phyloP scores from a whole-genome alignment of 176 grass and related monocot species.

The Alopecurus myosuroides region DNA sequence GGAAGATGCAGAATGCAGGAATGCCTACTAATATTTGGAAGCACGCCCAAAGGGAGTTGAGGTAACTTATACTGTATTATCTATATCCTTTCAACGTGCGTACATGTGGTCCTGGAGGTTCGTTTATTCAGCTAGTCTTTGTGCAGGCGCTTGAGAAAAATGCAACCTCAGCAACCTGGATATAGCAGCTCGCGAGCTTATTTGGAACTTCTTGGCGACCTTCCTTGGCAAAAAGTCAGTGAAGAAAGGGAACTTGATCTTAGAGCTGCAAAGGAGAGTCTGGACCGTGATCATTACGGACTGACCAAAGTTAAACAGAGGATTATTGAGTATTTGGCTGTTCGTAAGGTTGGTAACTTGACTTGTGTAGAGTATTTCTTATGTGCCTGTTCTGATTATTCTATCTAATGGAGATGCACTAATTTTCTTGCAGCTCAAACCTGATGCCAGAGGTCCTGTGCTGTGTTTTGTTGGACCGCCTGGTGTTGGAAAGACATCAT shows the following conservation, averaged over 20 bases:
- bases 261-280: constrained; percentile 85
- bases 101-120: neutral
- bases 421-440: constrained; percentile 77
- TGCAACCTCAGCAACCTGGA: constrained; percentile 99
- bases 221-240: constrained; percentile 97
- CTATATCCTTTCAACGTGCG: neutral
- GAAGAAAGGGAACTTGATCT: constrained; percentile 92
- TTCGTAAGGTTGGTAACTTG: constrained; percentile 76
- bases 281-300: constrained; percentile 89
- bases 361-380: constrained; percentile 10
- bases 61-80: constrained; percentile 51
- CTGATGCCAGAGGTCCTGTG: constrained; percentile 91
- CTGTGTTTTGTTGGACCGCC: constrained; percentile 98
- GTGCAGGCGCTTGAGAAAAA: constrained; percentile 72
- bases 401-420: constrained; percentile 12
- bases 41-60: constrained; percentile 92
- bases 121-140: constrained; percentile 21
- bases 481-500: constrained; percentile 98
- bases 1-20: constrained; percentile 97
- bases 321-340: constrained; percentile 97
- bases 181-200: constrained; percentile 95
- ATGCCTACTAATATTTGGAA: constrained; percentile 99
- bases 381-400: neutral
- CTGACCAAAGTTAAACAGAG: constrained; percentile 90
- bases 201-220: constrained; percentile 90